Percentiles rank a stretch among this genome's conserved stretches.
phyloP scores from a whole-genome alignment of 2,329 filamentous ascomycete species.

The Tricladium varicosporioides region DNA sequence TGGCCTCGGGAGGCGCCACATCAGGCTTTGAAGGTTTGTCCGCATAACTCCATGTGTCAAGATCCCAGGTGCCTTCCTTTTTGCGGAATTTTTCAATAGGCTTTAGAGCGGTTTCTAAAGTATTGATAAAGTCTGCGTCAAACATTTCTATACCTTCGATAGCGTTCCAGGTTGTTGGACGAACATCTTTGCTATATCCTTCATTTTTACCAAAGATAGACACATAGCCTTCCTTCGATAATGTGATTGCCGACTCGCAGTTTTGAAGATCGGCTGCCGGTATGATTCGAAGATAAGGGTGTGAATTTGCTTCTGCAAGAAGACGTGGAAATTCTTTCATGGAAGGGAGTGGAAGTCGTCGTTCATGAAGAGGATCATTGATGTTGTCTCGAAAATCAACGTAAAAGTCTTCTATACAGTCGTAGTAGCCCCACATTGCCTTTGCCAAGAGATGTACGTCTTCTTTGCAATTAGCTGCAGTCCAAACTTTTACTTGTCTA shows the following conservation, averaged over 20 bases:
- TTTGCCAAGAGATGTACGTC: no score
- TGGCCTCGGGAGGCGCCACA: slow-evolving; percentile 14
- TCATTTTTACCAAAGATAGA: slow-evolving; percentile 16
- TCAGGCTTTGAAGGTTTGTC: slow-evolving; percentile 11
- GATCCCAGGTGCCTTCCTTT: neutral
- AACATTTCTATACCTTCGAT: slow-evolving; percentile 6
- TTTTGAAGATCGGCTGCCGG: slow-evolving; percentile 16
- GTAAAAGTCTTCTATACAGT: no score
- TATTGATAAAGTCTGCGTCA: slow-evolving; percentile 9
- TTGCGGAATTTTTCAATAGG: neutral
- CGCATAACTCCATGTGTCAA: slow-evolving; percentile 15
- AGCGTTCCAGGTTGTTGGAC: slow-evolving; percentile 9
- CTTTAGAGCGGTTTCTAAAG: slow-evolving; percentile 11
- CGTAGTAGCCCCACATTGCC: no score
- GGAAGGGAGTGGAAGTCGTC: no score
- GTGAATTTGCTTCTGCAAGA: no score
- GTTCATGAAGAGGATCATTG: no score
- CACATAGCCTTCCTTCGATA: slow-evolving; percentile 12
- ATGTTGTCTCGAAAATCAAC: no score
- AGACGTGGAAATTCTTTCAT: no score
- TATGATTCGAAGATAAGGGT: no score
- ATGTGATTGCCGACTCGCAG: slow-evolving; percentile 14
- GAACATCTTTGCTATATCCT: slow-evolving; percentile 7
- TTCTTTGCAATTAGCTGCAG: no score
- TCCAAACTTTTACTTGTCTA: no score